Percentiles rank a stretch among this genome's conserved stretches.
Evolutionary conservation across 208 protist species (phyloP).

Genomic region (Trypanosoma mega): DNA sequence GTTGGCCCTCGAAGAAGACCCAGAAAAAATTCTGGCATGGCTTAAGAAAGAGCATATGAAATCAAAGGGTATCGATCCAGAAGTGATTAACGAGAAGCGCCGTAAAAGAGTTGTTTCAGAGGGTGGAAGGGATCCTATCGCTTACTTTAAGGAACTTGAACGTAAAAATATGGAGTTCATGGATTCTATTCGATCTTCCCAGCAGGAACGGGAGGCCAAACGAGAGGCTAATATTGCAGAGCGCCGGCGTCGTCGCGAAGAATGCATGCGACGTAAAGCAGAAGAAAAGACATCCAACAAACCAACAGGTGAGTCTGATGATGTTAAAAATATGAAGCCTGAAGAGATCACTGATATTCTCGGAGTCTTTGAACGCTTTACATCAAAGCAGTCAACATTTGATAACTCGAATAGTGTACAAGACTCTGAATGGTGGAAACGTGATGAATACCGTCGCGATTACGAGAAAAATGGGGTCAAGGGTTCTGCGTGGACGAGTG

Average conservation of each 20-base stretch:
- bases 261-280: conserved; percentile 6
- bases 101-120: conserved; percentile 23
- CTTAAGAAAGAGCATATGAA: conserved; percentile 30
- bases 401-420: conserved; percentile 36
- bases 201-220: conserved; percentile 26
- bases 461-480: conserved; percentile 34
- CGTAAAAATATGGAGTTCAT: conserved; percentile 29
- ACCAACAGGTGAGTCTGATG: background rate
- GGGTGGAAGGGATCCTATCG: conserved; percentile 28
- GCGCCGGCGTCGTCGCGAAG: conserved; percentile 17
- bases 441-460: conserved; percentile 34
- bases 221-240: conserved; percentile 25
- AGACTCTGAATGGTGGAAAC: conserved; percentile 42
- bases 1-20: conserved; percentile 35
- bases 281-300: conserved; percentile 6
- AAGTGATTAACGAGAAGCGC: conserved; percentile 21
- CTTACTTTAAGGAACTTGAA: conserved; percentile 30
- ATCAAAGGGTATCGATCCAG: conserved; percentile 17
- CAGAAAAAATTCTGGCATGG: conserved; percentile 39
- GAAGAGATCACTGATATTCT: conserved; percentile 30
- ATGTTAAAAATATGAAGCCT: conserved; percentile 16
- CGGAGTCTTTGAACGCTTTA: conserved; percentile 37
- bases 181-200: conserved; percentile 17
- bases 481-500: conserved; percentile 32
- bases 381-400: conserved; percentile 28